Conservation (phyloP, 1,139 yeast genomes). For the Suhomyces terraborum region DNA sequence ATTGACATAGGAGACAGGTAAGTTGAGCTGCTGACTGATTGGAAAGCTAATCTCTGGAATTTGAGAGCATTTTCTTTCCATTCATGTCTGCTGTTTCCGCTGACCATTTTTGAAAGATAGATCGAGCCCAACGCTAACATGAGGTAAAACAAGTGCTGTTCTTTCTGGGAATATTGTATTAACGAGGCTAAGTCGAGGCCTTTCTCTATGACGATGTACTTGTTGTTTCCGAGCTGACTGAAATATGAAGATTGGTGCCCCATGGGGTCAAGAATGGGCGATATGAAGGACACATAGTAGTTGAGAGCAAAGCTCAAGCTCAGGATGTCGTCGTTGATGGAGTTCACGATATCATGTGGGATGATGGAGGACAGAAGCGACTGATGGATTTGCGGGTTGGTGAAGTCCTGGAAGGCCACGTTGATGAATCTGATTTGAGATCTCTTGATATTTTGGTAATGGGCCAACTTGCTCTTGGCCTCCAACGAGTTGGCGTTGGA, state of each 20-base stretch:
- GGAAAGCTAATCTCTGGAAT: slow-evolving; percentile 24
- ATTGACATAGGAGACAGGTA: neutral
- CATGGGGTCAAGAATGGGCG: slow-evolving; percentile 33
- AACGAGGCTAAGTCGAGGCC: slow-evolving; percentile 28
- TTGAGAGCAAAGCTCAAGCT: slow-evolving; percentile 27
- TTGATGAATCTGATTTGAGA: slow-evolving; percentile 25
- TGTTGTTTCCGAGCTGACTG: slow-evolving; percentile 17
- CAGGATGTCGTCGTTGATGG: slow-evolving; percentile 18
- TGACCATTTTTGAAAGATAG: slow-evolving; percentile 24
- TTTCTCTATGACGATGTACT: slow-evolving; percentile 24
- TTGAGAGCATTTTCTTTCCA: slow-evolving; percentile 25
- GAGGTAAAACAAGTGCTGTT: slow-evolving; percentile 28
- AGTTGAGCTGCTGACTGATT: neutral
- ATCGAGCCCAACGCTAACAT: slow-evolving; percentile 31
- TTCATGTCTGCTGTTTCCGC: slow-evolving; percentile 14
- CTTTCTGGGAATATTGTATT: slow-evolving; percentile 28
- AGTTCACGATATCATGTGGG: slow-evolving; percentile 26
- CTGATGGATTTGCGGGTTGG: slow-evolving; percentile 10
- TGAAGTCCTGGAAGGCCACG: slow-evolving; percentile 19
- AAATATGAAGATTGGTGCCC: slow-evolving; percentile 20
- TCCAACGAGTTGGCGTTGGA: slow-evolving; percentile 14
- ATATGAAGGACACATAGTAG: slow-evolving; percentile 29
- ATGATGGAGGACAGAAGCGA: slow-evolving; percentile 20
- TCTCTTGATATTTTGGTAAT: slow-evolving; percentile 20
- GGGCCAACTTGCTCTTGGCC: slow-evolving; percentile 17